These are phyloP conservation scores for Macrolepiota dolichaula DNA, from an alignment of 768 basidiomycete genomes.

Conservation along the genomic window DNA sequence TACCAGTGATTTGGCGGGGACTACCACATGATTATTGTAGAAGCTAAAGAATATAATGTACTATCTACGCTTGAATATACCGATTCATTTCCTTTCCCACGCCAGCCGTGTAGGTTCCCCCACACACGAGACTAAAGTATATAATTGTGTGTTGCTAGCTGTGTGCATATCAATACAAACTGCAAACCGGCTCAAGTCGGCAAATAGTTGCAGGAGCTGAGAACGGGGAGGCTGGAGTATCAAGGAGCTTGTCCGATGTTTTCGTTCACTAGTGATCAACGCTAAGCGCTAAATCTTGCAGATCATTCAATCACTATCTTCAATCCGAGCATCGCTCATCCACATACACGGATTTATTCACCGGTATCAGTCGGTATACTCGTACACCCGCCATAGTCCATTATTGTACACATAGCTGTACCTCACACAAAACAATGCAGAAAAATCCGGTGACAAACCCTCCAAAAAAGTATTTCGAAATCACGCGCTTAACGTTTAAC, in stretches of 20 bases:
- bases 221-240: not conserved
- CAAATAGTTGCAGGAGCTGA: not conserved
- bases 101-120: no score
- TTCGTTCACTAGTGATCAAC: no score
- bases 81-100: no score
- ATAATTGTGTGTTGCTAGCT: no score
- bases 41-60: no score
- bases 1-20: no score
- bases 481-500: slow-evolving; percentile 2
- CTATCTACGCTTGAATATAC: no score
- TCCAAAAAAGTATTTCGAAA: not conserved
- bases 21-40: no score
- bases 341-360: not conserved
- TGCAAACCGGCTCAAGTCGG: not conserved
- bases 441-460: not conserved
- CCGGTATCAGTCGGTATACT: not conserved
- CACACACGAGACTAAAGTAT: no score
- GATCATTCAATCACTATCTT: not conserved
- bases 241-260: no score
- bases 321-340: not conserved
- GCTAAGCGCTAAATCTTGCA: not conserved
- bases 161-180: no score
- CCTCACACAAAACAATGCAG: not conserved
- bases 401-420: not conserved
- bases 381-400: not conserved